Conservation (phyloP, 352 stramenopile genomes). For the Blastocystis hominis region DNA sequence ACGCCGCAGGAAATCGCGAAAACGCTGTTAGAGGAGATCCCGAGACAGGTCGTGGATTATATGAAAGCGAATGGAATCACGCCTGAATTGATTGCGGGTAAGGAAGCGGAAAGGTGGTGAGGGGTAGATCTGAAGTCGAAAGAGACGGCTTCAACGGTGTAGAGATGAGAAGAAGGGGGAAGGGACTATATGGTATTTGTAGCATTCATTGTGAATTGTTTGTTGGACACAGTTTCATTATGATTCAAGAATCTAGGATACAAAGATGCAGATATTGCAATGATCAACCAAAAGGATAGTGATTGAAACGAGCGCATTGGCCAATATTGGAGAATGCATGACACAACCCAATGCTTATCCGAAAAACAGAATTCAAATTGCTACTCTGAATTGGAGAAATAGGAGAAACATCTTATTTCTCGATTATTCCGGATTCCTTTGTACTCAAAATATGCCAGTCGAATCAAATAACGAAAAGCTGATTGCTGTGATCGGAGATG, state of each 20-base stretch:
- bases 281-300: too few relatives aligned
- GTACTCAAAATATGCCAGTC: background rate
- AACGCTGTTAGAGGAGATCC: slow-evolving; percentile 6
- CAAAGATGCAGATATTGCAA: too few relatives aligned
- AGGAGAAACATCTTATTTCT: background rate
- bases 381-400: slow-evolving; percentile 3
- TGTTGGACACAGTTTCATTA: background rate
- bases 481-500: slow-evolving; percentile 51
- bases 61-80: slow-evolving; percentile 22
- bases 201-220: background rate
- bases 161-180: too few relatives aligned
- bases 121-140: background rate
- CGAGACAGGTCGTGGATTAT: slow-evolving; percentile 16
- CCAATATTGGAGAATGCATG: too few relatives aligned
- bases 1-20: background rate
- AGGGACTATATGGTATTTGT: too few relatives aligned
- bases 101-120: background rate
- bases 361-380: too few relatives aligned
- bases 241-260: too few relatives aligned
- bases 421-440: background rate
- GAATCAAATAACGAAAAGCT: slow-evolving; percentile 34
- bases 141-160: too few relatives aligned
- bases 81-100: slow-evolving; percentile 16
- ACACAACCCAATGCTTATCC: too few relatives aligned
- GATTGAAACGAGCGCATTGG: too few relatives aligned